Percentiles rank a stretch among this genome's conserved stretches.
Conservation (phyloP, 2,329 filamentous ascomycete species). For the Fusarium begoniae region DNA sequence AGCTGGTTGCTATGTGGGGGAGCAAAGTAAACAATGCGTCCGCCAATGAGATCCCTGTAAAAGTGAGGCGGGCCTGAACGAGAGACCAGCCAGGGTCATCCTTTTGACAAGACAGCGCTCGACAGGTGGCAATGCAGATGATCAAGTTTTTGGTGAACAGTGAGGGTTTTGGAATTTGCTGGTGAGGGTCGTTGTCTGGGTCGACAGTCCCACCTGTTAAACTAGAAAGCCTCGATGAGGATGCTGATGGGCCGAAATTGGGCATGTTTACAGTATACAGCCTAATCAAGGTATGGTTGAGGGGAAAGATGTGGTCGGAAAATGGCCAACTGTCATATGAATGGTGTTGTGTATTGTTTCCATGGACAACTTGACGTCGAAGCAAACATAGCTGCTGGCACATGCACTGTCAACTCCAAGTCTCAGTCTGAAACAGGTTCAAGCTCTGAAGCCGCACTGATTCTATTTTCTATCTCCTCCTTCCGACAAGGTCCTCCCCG, state of each 20-base stretch:
- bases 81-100: conserved; percentile 24
- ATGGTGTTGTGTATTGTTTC: background rate
- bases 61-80: conserved; percentile 24
- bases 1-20: conserved; percentile 50
- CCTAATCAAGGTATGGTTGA: background rate
- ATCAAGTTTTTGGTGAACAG: conserved; percentile 1
- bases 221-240: conserved; percentile 17
- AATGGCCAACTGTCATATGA: background rate
- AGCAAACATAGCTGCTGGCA: background rate
- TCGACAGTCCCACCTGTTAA: conserved; percentile 23
- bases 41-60: conserved; percentile 40
- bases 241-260: conserved; percentile 12
- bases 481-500: conserved; percentile 16
- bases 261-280: conserved; percentile 13
- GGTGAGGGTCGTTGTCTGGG: conserved; percentile 32
- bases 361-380: background rate
- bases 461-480: conserved; percentile 9
- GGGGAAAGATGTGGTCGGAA: background rate
- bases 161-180: background rate
- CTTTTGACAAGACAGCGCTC: conserved; percentile 35
- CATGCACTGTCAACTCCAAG: background rate
- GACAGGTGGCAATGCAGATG: conserved; percentile 41
- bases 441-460: conserved; percentile 2
- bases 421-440: conserved; percentile 8
- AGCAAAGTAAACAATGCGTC: conserved; percentile 51